Evolutionary conservation across 73 alveolate genomes (phyloP).

Genomic region (Breviolum minutum): DNA sequence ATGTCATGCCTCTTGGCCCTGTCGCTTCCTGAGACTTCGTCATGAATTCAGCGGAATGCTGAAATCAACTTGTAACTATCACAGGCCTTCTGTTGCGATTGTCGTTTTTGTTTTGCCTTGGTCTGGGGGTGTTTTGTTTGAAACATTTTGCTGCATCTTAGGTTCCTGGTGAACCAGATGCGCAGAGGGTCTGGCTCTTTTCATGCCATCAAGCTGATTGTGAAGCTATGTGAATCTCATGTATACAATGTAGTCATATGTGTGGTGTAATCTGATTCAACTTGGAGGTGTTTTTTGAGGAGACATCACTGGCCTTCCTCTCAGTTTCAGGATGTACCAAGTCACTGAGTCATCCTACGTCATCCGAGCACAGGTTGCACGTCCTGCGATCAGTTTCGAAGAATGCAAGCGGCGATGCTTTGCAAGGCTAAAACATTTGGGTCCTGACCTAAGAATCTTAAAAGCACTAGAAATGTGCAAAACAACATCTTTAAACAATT

Average conservation of each 20-base stretch:
- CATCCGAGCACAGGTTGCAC: slow-evolving; percentile 42
- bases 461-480: background rate
- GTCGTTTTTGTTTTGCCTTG: background rate
- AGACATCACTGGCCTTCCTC: slow-evolving; percentile 37
- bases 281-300: slow-evolving; percentile 73
- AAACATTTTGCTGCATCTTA: background rate
- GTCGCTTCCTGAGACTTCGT: background rate
- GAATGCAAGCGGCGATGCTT: slow-evolving; percentile 91
- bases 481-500: no score
- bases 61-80: no score
- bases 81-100: no score
- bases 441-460: background rate
- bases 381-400: slow-evolving; percentile 90
- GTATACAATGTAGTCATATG: background rate
- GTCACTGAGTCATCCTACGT: background rate
- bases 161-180: slow-evolving; percentile 44
- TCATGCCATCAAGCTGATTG: no score
- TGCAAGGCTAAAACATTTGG: slow-evolving; percentile 55
- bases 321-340: background rate
- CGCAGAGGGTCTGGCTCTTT: slow-evolving; percentile 9
- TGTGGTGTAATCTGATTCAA: background rate
- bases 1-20: slow-evolving; percentile 90
- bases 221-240: no score
- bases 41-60: no score
- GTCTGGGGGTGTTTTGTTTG: background rate